Evolutionary conservation across 2,329 filamentous ascomycete species (phyloP), one percentile per base, ranked within the genome.

Genomic region (Orbilia javanica): DNA sequence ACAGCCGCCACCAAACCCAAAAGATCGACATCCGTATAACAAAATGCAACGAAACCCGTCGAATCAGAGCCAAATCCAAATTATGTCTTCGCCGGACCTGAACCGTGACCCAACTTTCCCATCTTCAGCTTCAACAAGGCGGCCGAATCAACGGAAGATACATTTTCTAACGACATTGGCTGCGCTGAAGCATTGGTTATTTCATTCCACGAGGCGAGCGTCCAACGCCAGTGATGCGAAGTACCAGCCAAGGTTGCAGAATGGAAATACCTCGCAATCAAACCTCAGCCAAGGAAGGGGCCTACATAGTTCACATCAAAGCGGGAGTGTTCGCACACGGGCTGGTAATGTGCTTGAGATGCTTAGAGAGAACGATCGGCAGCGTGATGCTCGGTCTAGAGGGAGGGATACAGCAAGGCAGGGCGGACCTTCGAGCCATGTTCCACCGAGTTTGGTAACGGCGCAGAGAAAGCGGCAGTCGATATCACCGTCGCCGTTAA

Each of bases 401-500:
- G 73, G 73, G 18, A 64, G 73, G 27, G 73, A 77, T 44, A 27
- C 50, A 4, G 60, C 50, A n/a, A 29, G 66, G 15, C 73, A 71
- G 60, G 44, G 52, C 20, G 71, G 73, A 25, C 31, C 65, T 13
- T 77, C 73, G 8, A 62, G 66, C 36, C 57, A 53, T 10, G 60
- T 64, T 13, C 65, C 73, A 8, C 36, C 66, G 31, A 77, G 64
- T 60, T 29, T 79, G 31, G 42, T 44, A 15, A 68, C 64, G 31
- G 66, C 34, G 31, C 67, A 79, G n/a, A 89, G 90, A 82, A 91
- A 91, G 82, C 89, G 93, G 15, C 92, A 93, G 78, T 97, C 94
- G 0, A 85, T 96, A 8, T 97, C 93, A 0, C 96, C 96, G 0
- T 91, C 91, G 1, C 95, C 96, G 0, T 84, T 97, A 46, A 98